Percentiles rank a stretch among this genome's conserved stretches.
These are phyloP conservation scores for Amanita muscaria DNA, from an alignment of 768 basidiomycete species.

Conservation along the genomic window DNA sequence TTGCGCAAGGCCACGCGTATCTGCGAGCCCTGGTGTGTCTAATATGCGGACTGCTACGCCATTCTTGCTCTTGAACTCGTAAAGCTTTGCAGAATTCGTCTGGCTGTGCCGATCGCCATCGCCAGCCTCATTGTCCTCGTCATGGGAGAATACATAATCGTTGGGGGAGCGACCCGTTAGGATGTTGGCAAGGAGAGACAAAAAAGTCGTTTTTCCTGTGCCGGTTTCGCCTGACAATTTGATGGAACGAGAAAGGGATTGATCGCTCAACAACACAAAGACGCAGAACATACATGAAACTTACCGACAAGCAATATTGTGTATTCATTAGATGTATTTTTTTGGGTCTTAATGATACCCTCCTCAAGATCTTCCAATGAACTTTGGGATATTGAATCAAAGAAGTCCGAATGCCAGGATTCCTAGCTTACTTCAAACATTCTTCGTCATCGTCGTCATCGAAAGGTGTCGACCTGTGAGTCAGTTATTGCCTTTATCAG, in stretches of 20 bases:
- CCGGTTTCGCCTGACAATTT: slow-evolving; percentile 1
- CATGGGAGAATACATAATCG: not conserved
- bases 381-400: too few relatives aligned
- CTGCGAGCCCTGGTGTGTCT: slow-evolving; percentile 22
- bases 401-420: too few relatives aligned
- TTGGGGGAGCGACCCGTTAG: not conserved
- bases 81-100: not conserved
- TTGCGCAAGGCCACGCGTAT: slow-evolving; percentile 19
- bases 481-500: too few relatives aligned
- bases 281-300: too few relatives aligned
- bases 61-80: not conserved
- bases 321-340: not conserved
- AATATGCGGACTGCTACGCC: slow-evolving; percentile 14
- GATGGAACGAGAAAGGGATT: not conserved
- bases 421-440: too few relatives aligned
- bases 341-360: not conserved
- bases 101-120: not conserved
- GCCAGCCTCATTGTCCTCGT: not conserved
- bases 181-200: slow-evolving; percentile 1
- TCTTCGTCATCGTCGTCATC: too few relatives aligned
- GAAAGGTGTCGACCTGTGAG: too few relatives aligned
- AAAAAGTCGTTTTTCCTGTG: slow-evolving; percentile 2
- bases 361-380: not conserved
- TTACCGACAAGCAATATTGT: not conserved
- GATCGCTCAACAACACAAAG: not conserved